These are phyloP conservation scores for Fusarium nanum DNA, from an alignment of 2,329 filamentous ascomycete genomes.

Conservation along the genomic window DNA sequence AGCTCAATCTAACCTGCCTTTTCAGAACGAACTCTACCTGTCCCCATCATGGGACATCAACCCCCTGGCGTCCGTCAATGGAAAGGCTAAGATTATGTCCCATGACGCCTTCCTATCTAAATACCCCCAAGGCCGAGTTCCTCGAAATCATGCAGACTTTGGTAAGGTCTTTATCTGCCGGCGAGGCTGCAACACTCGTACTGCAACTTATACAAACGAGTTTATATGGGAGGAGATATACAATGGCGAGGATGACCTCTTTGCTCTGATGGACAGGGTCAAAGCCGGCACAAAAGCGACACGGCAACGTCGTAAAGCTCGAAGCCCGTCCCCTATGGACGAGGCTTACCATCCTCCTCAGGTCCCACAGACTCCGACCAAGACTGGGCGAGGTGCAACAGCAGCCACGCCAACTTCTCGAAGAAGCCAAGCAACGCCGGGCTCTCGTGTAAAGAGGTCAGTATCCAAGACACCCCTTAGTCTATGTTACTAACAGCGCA, in stretches of 20 bases:
- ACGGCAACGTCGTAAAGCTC: conserved; percentile 48
- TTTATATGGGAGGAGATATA: conserved; percentile 93
- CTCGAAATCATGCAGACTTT: conserved; percentile 77
- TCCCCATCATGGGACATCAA: conserved; percentile 90
- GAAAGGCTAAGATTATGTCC: conserved; percentile 85
- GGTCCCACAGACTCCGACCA: conserved; percentile 55
- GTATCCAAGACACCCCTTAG: not conserved
- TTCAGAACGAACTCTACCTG: conserved; percentile 89
- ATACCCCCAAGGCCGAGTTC: conserved; percentile 81
- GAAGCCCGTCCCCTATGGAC: conserved; percentile 50
- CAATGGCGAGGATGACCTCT: conserved; percentile 71
- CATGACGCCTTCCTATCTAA: conserved; percentile 71
- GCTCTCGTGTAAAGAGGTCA: conserved; percentile 51
- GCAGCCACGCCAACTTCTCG: conserved; percentile 50
- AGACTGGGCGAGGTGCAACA: conserved; percentile 45
- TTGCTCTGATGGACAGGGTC: conserved; percentile 73
- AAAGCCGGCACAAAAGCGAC: conserved; percentile 79
- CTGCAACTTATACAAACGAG: conserved; percentile 90
- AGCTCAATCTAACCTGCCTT: conserved; percentile 6
- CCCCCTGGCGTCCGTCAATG: conserved; percentile 88
- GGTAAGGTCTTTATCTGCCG: conserved; percentile 92
- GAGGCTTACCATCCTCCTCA: conserved; percentile 51
- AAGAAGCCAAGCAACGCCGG: conserved; percentile 47
- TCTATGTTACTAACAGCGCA: conserved; percentile 51
- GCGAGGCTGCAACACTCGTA: conserved; percentile 87